These are phyloP conservation scores for Pseudophaeomoniella oleicola DNA, from an alignment of 2,329 filamentous ascomycete genomes.

Conservation along the genomic window DNA sequence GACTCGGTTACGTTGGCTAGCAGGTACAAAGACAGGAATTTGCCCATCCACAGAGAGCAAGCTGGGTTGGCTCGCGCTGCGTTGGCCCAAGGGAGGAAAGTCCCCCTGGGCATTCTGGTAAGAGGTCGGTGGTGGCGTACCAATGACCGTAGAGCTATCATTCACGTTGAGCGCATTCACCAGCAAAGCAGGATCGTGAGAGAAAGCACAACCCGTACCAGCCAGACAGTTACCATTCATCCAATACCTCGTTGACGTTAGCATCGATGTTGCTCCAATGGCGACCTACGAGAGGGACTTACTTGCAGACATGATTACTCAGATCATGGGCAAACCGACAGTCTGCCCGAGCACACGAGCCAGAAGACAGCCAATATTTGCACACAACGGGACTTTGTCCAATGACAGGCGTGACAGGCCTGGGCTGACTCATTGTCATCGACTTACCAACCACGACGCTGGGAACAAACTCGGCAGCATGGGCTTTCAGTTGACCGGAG, in stretches of 20 bases:
- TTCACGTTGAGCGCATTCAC: slow-evolving; percentile 61
- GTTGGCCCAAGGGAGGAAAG: slow-evolving; percentile 52
- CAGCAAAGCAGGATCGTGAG: slow-evolving; percentile 79
- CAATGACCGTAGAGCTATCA: slow-evolving; percentile 42
- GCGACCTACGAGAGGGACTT: too few relatives aligned
- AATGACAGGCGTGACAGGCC: slow-evolving; percentile 64
- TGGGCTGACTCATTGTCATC: slow-evolving; percentile 55
- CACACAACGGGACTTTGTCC: slow-evolving; percentile 81
- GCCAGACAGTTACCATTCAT: slow-evolving; percentile 90
- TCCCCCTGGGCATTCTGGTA: slow-evolving; percentile 49
- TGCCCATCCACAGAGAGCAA: slow-evolving; percentile 25
- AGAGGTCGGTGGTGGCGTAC: slow-evolving; percentile 47
- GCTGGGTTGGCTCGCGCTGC: background rate
- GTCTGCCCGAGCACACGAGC: slow-evolving; percentile 89
- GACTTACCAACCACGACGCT: slow-evolving; percentile 75
- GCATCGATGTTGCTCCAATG: too few relatives aligned
- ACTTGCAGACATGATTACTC: slow-evolving; percentile 96
- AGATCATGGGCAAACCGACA: slow-evolving; percentile 95
- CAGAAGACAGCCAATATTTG: slow-evolving; percentile 91
- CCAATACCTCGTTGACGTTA: slow-evolving; percentile 83
- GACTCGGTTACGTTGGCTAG: slow-evolving; percentile 17
- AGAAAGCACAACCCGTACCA: slow-evolving; percentile 89
- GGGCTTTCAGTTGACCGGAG: slow-evolving; percentile 20
- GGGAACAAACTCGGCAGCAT: slow-evolving; percentile 28
- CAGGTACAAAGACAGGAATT: slow-evolving; percentile 24